These are phyloP conservation scores for Tilletia horrida DNA, from an alignment of 1,284 basidiomycete species.

Conservation along the genomic window DNA sequence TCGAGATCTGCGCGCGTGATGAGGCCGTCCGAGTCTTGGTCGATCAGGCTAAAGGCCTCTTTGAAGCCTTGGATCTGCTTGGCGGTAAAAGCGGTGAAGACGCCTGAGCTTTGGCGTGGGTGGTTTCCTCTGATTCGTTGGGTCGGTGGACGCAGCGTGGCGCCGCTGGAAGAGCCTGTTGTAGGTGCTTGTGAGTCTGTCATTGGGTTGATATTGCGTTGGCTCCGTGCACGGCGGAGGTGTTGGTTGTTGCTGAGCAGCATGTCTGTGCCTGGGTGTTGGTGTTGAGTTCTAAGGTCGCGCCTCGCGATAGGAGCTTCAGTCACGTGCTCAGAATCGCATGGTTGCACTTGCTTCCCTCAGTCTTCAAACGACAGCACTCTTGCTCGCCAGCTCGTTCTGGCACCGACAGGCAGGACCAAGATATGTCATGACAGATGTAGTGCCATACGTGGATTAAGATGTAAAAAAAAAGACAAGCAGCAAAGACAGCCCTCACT, in stretches of 20 bases:
- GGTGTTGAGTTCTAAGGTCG: neutral
- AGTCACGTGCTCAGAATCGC: neutral
- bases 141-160: slow-evolving; percentile 2
- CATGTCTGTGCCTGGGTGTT: neutral
- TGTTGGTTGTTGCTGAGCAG: neutral
- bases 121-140: slow-evolving; percentile 24
- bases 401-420: too few relatives aligned
- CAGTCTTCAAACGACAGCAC: too few relatives aligned
- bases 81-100: slow-evolving; percentile 46
- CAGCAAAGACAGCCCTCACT: too few relatives aligned
- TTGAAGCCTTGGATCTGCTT: slow-evolving; percentile 56
- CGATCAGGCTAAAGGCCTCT: slow-evolving; percentile 56
- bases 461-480: too few relatives aligned
- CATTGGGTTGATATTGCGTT: neutral
- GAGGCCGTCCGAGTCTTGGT: slow-evolving; percentile 54
- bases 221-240: neutral
- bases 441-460: too few relatives aligned
- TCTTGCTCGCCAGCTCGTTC: too few relatives aligned
- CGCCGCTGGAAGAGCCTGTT: slow-evolving; percentile 15
- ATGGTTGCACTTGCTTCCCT: neutral
- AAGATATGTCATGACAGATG: too few relatives aligned
- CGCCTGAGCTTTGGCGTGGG: slow-evolving; percentile 43
- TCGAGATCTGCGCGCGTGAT: slow-evolving; percentile 51
- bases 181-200: slow-evolving; percentile 13
- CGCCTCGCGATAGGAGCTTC: neutral